phyloP scores from a whole-genome alignment of 148 eudicot species.

The Amaranthus palmeri region DNA sequence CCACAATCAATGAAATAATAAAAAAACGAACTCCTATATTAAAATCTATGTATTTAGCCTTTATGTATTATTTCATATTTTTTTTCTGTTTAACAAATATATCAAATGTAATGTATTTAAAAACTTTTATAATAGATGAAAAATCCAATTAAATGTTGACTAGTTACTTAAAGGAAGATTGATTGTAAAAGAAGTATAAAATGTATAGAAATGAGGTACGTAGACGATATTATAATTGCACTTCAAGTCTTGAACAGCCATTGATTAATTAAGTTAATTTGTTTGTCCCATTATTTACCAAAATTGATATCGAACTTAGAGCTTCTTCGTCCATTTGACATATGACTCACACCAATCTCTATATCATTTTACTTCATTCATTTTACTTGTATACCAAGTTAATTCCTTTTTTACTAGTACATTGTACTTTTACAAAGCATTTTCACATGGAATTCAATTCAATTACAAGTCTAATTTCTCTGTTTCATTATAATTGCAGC shows the following conservation, averaged over 20 bases:
- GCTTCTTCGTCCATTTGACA: constrained; percentile 16
- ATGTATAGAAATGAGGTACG: neutral
- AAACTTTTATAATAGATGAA: too few species aligned
- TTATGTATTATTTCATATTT: too few species aligned
- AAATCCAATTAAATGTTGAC: too few species aligned
- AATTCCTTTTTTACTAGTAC: constrained; percentile 10
- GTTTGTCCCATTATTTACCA: neutral
- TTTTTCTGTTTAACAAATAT: too few species aligned
- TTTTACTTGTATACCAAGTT: constrained; percentile 20
- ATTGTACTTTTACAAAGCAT: constrained; percentile 17
- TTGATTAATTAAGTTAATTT: neutral
- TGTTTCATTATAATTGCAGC: too few species aligned
- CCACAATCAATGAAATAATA: too few species aligned
- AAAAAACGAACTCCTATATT: too few species aligned
- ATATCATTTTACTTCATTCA: constrained; percentile 14
- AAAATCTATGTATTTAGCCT: too few species aligned
- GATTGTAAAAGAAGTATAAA: neutral
- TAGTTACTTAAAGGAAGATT: neutral
- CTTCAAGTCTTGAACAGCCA: constrained; percentile 6
- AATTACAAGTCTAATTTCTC: constrained; percentile 32
- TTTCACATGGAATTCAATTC: constrained; percentile 21
- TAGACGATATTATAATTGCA: constrained; percentile 12
- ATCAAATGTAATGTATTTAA: too few species aligned
- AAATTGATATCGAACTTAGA: constrained; percentile 16
- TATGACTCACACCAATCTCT: constrained; percentile 21